A percentile compares a stretch with the other conserved stretches of the same genome.
These are phyloP conservation scores for Penicillium crustosum DNA, from an alignment of 2,329 filamentous ascomycete genomes.

Conservation along the genomic window DNA sequence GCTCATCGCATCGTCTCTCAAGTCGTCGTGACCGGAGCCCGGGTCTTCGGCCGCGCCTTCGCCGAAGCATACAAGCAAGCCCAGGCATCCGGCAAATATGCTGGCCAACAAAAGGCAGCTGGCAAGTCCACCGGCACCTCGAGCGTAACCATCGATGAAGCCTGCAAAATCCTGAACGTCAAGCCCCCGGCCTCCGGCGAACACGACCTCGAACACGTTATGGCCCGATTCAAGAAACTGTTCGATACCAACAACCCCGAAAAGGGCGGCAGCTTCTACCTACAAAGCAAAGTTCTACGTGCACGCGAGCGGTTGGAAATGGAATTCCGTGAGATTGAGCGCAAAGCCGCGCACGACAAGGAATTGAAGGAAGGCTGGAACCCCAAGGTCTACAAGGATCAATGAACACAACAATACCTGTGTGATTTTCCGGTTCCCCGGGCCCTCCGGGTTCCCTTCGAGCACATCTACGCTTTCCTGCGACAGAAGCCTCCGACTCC, in stretches of 20 bases:
- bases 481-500: conserved; percentile 4
- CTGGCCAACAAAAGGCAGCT: conserved; percentile 64
- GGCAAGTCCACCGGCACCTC: conserved; percentile 59
- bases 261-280: conserved; percentile 95
- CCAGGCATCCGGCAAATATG: conserved; percentile 79
- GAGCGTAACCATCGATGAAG: conserved; percentile 90
- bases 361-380: conserved; percentile 86
- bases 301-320: conserved; percentile 90
- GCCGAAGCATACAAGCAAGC: conserved; percentile 95
- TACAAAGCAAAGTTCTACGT: conserved; percentile 93
- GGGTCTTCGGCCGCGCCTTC: conserved; percentile 91
- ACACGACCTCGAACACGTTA: conserved; percentile 74
- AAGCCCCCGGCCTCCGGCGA: conserved; percentile 78
- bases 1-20: conserved; percentile 93
- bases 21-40: conserved; percentile 84
- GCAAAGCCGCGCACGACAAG: conserved; percentile 70
- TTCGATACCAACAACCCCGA: conserved; percentile 94
- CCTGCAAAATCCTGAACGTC: conserved; percentile 95
- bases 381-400: conserved; percentile 91
- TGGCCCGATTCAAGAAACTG: conserved; percentile 86
- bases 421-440: background rate
- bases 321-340: conserved; percentile 71
- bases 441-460: conserved; percentile 1
- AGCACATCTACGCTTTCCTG: background rate
- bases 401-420: conserved; percentile 43